Conservation (phyloP, 176 grass and related monocot genomes). For the Rhipidocladum racemiflorum region DNA sequence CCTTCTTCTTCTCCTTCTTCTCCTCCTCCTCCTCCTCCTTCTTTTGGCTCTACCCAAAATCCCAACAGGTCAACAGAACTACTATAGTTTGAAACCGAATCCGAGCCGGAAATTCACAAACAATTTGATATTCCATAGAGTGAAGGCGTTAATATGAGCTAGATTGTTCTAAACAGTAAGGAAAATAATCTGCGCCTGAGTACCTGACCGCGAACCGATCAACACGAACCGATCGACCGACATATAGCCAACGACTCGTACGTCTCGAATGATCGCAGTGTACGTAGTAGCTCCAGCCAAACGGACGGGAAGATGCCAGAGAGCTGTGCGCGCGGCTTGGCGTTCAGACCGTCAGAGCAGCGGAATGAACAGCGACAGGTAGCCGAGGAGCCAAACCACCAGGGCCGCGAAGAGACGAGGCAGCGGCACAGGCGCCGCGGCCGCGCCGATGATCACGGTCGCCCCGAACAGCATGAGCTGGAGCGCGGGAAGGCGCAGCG, state of each 20-base stretch:
- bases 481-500: background rate
- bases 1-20: no score
- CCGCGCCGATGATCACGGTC: background rate
- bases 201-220: no score
- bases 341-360: background rate
- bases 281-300: background rate
- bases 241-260: background rate
- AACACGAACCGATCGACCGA: background rate
- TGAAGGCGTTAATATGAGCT: no score
- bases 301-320: no score
- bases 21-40: no score
- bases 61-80: no score
- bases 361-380: background rate
- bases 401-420: background rate
- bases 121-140: no score
- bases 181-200: no score
- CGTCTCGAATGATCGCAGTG: background rate
- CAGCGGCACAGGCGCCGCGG: background rate
- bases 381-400: slow-evolving; percentile 5
- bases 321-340: background rate
- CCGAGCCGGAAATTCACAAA: no score
- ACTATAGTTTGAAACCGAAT: no score
- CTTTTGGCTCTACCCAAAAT: no score
- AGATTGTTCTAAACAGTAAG: no score
- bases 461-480: background rate